Percentiles rank a stretch among this genome's conserved stretches.
Evolutionary conservation across 306 rosid genomes (phyloP).

Genomic region (Fagus sylvatica): DNA sequence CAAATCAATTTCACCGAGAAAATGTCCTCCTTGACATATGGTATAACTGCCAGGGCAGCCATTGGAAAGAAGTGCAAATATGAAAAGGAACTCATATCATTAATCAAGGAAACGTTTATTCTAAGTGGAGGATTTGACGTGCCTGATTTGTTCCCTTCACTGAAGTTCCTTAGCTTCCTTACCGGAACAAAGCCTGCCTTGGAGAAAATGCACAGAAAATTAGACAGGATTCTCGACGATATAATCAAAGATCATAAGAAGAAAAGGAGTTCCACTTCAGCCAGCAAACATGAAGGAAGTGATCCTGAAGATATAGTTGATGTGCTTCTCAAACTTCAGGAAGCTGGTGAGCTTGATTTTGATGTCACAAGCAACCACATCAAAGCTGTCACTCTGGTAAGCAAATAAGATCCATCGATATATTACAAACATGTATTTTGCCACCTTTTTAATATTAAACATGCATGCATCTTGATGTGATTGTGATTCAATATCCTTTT

Average conservation of each 20-base stretch:
- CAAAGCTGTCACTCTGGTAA: conserved; percentile 9
- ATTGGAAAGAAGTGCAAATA: conserved; percentile 2
- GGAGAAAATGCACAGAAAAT: not conserved
- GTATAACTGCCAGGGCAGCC: not conserved
- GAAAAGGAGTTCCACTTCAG: not conserved
- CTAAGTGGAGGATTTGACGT: not conserved
- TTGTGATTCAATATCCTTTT: not conserved
- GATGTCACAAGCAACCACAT: not conserved
- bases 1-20: not conserved
- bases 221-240: conserved; percentile 13
- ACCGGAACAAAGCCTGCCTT: conserved; percentile 6
- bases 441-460: too few species aligned
- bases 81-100: conserved; percentile 3
- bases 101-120: not conserved
- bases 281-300: not conserved
- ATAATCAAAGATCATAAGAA: not conserved
- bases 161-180: not conserved
- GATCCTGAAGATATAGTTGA: conserved; percentile 14
- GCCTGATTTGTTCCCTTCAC: conserved; percentile 18
- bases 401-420: not conserved
- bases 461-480: not conserved
- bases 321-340: conserved; percentile 5
- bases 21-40: not conserved
- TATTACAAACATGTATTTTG: too few species aligned
- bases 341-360: not conserved